Percentiles rank a stretch among this genome's conserved stretches.
Conservation (phyloP, 2,329 filamentous ascomycete genomes). For the Curvularia sp. region DNA sequence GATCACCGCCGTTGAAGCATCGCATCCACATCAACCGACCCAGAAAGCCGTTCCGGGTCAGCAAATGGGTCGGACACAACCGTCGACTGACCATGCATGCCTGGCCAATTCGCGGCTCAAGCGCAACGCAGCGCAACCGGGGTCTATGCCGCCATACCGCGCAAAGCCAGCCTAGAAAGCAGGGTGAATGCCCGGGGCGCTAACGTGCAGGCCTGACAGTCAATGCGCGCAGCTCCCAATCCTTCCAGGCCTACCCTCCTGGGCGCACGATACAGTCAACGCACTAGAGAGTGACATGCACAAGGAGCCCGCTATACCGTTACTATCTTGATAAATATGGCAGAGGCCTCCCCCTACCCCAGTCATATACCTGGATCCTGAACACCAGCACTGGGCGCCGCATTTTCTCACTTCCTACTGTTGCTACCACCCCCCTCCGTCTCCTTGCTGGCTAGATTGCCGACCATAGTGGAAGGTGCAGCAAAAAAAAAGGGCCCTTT, state of each 20-base stretch:
- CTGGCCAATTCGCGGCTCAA: conserved; percentile 44
- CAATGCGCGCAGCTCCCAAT: conserved; percentile 30
- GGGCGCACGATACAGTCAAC: conserved; percentile 44
- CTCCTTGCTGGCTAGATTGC: conserved; percentile 20
- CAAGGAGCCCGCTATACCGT: conserved; percentile 23
- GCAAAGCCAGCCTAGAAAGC: conserved; percentile 23
- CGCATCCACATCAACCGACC: conserved; percentile 22
- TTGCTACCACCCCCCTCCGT: conserved; percentile 17
- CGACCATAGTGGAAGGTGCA: conserved; percentile 23
- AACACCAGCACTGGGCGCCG: conserved; percentile 17
- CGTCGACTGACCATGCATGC: conserved; percentile 33
- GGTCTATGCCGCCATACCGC: conserved; percentile 28
- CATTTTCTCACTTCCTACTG: conserved; percentile 11
- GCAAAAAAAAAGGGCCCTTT: conserved; percentile 19
- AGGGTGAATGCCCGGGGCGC: conserved; percentile 37
- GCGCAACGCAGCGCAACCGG: conserved; percentile 34
- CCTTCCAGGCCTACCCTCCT: conserved; percentile 33
- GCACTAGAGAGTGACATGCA: conserved; percentile 38
- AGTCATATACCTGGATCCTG: conserved; percentile 22
- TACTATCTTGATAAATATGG: conserved; percentile 34
- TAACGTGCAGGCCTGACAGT: conserved; percentile 34
- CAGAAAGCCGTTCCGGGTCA: conserved; percentile 45
- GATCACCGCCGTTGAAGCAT: conserved; percentile 28
- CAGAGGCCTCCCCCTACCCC: conserved; percentile 27
- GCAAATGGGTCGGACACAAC: conserved; percentile 46